Evolutionary conservation across 805 yeast species (phyloP).

Genomic region (Myxozyma neotropica): DNA sequence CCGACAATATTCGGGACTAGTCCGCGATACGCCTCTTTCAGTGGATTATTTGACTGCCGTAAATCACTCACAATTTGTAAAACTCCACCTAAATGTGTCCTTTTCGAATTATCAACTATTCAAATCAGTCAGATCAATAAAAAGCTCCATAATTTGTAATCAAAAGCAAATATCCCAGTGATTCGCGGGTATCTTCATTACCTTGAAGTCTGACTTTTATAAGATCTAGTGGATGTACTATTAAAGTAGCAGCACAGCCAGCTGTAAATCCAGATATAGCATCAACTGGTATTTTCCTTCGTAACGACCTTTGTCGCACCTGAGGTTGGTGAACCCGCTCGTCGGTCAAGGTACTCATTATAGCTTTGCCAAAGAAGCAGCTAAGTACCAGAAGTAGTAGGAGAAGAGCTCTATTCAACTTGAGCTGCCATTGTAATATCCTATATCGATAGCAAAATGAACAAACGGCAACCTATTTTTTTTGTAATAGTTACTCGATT

Average conservation of each 20-base stretch:
- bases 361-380: too few relatives aligned
- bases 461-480: too few relatives aligned
- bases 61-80: slow-evolving; percentile 13
- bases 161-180: neutral
- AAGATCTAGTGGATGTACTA: slow-evolving; percentile 88
- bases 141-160: neutral
- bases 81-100: slow-evolving; percentile 16
- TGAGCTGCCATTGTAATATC: too few relatives aligned
- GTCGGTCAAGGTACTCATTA: neutral
- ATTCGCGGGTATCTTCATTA: neutral
- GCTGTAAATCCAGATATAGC: slow-evolving; percentile 73
- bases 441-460: too few relatives aligned
- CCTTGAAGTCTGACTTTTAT: slow-evolving; percentile 78
- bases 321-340: neutral
- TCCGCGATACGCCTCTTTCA: slow-evolving; percentile 65
- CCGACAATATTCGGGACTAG: slow-evolving; percentile 79
- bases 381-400: too few relatives aligned
- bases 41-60: slow-evolving; percentile 14
- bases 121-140: neutral
- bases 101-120: slow-evolving; percentile 16
- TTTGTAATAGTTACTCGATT: too few relatives aligned
- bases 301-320: neutral
- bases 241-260: slow-evolving; percentile 75
- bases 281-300: slow-evolving; percentile 45
- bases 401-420: too few relatives aligned